Evolutionary conservation across 1,139 yeast species (phyloP), one percentile per base, ranked within the genome.

Genomic region (Debaryomyces udenii): DNA sequence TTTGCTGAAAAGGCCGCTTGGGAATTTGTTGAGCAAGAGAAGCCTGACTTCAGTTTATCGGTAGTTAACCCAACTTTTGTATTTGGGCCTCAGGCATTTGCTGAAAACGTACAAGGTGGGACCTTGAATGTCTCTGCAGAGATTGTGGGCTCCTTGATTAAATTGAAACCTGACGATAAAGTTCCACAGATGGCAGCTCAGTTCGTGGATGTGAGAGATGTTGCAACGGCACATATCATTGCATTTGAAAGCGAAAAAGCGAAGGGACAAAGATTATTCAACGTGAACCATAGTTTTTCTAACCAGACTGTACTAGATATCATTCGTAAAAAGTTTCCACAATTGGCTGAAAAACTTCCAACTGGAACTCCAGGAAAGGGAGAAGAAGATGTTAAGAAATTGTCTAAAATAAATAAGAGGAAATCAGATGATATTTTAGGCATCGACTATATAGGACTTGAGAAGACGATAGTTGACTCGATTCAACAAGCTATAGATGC

Each of bases 171-270:
- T 1, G 44, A 44, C 6, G 50, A 51, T 13, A 39, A 35, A 6
- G 35, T 53, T 40, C 55, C 55, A n/a, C 30, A 17, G 2, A 6
- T n/a, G n/a, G 32, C 23, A 5, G 63, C 61, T 10, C 46, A 43
- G 2, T 63, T 52, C 53, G 64, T 73, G 30, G 82, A 79, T 50
- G 83, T 79, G 1, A 64, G 83, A 40, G 81, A 79, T 50, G 74
- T 75, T 6, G 81, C 83, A 3, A 56, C 52, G 44, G 80, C 80
- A 9, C 84, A 78, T 52, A 55, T 78, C 9, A 49, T 55, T 30
- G 76, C 76, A 0, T 58, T 76, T 44, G 68, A 69, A 45, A 52
- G 49, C 27, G 56, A 52, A 14, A 50, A 48, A 6, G 52, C 62
- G 15, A 38, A 49, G n/a, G 56, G 57, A 18, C 39, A 62, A 35